These are phyloP conservation scores for Penicillium paradoxum DNA, from an alignment of 495 filamentous ascomycete species.

Conservation along the genomic window DNA sequence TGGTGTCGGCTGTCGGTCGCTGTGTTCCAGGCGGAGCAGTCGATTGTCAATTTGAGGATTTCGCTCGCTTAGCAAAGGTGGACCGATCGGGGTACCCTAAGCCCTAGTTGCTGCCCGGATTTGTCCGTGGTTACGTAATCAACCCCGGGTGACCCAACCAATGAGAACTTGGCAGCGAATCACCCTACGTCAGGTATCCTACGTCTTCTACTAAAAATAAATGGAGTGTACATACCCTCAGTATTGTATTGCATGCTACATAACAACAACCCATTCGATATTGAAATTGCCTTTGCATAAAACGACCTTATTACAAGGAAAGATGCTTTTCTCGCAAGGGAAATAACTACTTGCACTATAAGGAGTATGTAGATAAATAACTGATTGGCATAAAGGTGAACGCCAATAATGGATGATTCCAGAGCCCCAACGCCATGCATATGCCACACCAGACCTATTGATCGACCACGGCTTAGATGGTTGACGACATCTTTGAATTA, in stretches of 20 bases:
- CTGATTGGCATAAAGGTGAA: background rate
- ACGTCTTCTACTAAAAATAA: background rate
- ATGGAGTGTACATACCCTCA: background rate
- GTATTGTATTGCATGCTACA: background rate
- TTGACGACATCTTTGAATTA: background rate
- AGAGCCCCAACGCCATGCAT: conserved; percentile 1
- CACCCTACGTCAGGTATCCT: background rate
- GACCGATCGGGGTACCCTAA: conserved; percentile 33
- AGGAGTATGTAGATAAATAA: background rate
- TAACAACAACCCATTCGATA: too few species aligned
- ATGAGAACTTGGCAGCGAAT: background rate
- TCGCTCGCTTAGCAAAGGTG: conserved; percentile 45
- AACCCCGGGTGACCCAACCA: background rate
- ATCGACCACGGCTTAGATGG: background rate
- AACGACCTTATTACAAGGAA: too few species aligned
- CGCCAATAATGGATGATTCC: background rate
- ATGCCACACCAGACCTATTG: background rate
- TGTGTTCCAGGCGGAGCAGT: conserved; percentile 39
- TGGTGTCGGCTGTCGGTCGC: conserved; percentile 47
- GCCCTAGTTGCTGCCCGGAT: conserved; percentile 28
- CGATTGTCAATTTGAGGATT: conserved; percentile 43
- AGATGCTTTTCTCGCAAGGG: too few species aligned
- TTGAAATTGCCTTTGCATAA: too few species aligned
- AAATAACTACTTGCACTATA: too few species aligned
- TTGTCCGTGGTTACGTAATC: conserved; percentile 14